These are phyloP conservation scores for Geotrichum europaeum DNA, from an alignment of 1,139 yeast species.

Conservation along the genomic window DNA sequence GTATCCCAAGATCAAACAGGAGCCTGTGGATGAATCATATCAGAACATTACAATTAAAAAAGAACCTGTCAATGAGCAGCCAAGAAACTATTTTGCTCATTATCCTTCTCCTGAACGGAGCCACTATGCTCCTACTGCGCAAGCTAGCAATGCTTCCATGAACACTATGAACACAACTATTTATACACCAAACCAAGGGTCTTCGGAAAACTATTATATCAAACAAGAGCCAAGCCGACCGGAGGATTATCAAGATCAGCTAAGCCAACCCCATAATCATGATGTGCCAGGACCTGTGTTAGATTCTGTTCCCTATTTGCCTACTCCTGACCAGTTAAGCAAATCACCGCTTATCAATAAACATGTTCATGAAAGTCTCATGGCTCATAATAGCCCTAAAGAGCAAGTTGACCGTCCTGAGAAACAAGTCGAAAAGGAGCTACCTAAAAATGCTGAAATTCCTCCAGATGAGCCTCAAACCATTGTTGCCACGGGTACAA, in stretches of 20 bases:
- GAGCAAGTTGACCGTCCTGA: not conserved
- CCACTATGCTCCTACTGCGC: not conserved
- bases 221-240: constrained; percentile 4
- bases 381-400: not conserved
- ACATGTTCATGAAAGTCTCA: not conserved
- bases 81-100: not conserved
- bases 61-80: constrained; percentile 2
- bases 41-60: constrained; percentile 1
- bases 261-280: not conserved
- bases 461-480: not conserved
- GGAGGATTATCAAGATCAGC: not conserved
- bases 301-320: not conserved
- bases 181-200: not conserved
- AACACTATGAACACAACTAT: constrained; percentile 1
- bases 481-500: constrained; percentile 11
- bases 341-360: not conserved
- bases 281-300: constrained; percentile 3
- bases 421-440: not conserved
- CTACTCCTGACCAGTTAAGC: constrained; percentile 1
- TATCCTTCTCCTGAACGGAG: not conserved
- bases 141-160: constrained; percentile 4
- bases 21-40: constrained; percentile 6
- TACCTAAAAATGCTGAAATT: not conserved
- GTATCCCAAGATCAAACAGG: constrained; percentile 2
- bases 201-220: constrained; percentile 1